Percentiles rank a stretch among this genome's conserved stretches.
These are phyloP conservation scores for Pseudogymnoascus sp. DNA, from an alignment of 2,329 filamentous ascomycete genomes.

Conservation along the genomic window DNA sequence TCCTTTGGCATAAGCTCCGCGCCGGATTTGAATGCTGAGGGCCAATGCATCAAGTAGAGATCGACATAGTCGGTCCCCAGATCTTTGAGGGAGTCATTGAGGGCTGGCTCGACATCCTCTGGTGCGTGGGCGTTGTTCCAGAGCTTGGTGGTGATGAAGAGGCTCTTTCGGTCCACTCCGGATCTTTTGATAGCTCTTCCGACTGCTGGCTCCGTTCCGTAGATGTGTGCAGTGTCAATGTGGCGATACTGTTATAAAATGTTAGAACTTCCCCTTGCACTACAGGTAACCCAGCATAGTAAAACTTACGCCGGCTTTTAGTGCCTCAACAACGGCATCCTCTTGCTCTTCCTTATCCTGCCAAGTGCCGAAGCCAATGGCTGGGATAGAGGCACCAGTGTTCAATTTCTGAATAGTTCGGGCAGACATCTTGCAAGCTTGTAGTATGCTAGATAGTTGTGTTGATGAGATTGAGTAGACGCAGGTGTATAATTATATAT, in stretches of 20 bases:
- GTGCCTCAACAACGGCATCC: conserved; percentile 38
- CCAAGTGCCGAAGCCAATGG: conserved; percentile 36
- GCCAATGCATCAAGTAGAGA: conserved; percentile 34
- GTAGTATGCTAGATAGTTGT: not conserved
- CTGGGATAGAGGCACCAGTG: conserved; percentile 34
- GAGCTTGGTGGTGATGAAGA: conserved; percentile 49
- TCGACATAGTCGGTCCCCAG: conserved; percentile 34
- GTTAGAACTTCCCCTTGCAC: not conserved
- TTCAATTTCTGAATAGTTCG: conserved; percentile 32
- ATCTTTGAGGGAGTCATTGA: conserved; percentile 31
- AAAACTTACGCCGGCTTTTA: conserved; percentile 29
- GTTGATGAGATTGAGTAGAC: not conserved
- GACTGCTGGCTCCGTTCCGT: conserved; percentile 38
- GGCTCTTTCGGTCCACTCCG: conserved; percentile 32
- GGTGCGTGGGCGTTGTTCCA: conserved; percentile 42
- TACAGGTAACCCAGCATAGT: not conserved
- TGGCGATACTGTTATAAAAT: conserved; percentile 30
- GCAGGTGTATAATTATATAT: not conserved
- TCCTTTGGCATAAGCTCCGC: conserved; percentile 22
- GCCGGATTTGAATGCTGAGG: conserved; percentile 27
- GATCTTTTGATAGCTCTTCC: conserved; percentile 35
- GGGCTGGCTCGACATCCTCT: conserved; percentile 28
- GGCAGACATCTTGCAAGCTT: not conserved
- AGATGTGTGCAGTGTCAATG: conserved; percentile 40
- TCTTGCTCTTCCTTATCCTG: conserved; percentile 36